Evolutionary conservation across 2,329 filamentous ascomycete species (phyloP).

Genomic region (Exophiala bonariae): DNA sequence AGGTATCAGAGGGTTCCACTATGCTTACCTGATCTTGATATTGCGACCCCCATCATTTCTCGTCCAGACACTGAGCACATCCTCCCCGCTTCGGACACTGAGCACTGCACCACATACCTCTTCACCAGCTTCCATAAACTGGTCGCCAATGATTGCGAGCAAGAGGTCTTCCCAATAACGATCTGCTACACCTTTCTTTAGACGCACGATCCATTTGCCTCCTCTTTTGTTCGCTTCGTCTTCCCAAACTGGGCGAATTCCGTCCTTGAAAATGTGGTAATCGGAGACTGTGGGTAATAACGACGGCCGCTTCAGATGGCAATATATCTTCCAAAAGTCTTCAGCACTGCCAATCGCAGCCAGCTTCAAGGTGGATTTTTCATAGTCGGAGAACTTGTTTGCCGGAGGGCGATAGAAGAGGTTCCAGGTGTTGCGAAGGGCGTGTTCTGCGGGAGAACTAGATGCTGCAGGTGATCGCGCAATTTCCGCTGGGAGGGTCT

Average conservation of each 20-base stretch:
- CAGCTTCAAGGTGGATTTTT: constrained; percentile 89
- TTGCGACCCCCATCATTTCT: constrained; percentile 89
- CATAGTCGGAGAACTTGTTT: constrained; percentile 96
- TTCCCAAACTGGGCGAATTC: constrained; percentile 96
- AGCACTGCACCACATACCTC: constrained; percentile 94
- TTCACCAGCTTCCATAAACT: constrained; percentile 88
- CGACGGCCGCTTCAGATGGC: constrained; percentile 86
- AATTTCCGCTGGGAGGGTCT: constrained; percentile 41
- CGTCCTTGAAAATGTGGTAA: constrained; percentile 96
- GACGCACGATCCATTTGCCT: constrained; percentile 93
- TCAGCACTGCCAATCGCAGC: constrained; percentile 79
- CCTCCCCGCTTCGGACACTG: constrained; percentile 91
- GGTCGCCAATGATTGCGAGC: constrained; percentile 86
- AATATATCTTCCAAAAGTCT: constrained; percentile 88
- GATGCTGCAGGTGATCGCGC: constrained; percentile 34
- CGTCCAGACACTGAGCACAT: constrained; percentile 97
- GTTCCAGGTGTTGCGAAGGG: constrained; percentile 84
- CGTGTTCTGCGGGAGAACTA: constrained; percentile 47
- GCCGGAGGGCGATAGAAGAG: constrained; percentile 91
- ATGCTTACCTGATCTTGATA: constrained; percentile 85
- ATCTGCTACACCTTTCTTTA: constrained; percentile 97
- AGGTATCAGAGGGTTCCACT: constrained; percentile 2
- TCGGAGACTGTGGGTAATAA: constrained; percentile 87
- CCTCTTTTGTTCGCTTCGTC: constrained; percentile 95
- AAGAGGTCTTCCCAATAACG: constrained; percentile 96